phyloP scores from a whole-genome alignment of 495 filamentous ascomycete species.

The Lasiosphaeria hispida region DNA sequence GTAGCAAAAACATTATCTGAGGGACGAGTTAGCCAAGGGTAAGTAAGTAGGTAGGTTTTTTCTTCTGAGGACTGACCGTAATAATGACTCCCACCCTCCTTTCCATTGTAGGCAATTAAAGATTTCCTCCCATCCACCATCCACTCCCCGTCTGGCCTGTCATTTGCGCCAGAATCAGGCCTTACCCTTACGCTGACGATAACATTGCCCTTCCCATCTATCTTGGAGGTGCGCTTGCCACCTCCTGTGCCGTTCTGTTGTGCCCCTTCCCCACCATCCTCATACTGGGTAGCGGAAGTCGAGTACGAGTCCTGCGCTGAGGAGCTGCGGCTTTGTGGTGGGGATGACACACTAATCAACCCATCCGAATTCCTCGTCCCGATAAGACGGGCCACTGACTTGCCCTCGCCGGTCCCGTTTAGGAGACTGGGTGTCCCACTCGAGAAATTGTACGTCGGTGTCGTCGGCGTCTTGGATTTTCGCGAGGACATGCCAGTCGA shows the following conservation, averaged over 20 bases:
- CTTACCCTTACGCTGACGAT: conserved; percentile 92
- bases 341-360: conserved; percentile 67
- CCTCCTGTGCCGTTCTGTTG: conserved; percentile 37
- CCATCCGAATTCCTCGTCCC: conserved; percentile 66
- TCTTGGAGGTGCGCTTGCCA: conserved; percentile 46
- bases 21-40: conserved; percentile 16
- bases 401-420: conserved; percentile 73
- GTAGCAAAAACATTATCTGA: conserved; percentile 93
- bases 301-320: conserved; percentile 89
- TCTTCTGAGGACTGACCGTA: conserved; percentile 66
- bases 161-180: conserved; percentile 67
- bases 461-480: conserved; percentile 42
- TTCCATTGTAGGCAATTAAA: conserved; percentile 77
- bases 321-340: conserved; percentile 83
- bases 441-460: conserved; percentile 37
- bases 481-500: conserved; percentile 44
- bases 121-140: conserved; percentile 82
- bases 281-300: conserved; percentile 83
- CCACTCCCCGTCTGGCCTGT: conserved; percentile 78
- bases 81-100: conserved; percentile 87
- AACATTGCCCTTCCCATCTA: conserved; percentile 88
- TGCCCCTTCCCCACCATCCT: conserved; percentile 60
- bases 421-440: conserved; percentile 69
- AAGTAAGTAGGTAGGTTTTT: too few species aligned
- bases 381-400: conserved; percentile 58